Evolutionary conservation across 2,329 filamentous ascomycete genomes (phyloP).

Genomic region (Aspergillus novoparasiticus): DNA sequence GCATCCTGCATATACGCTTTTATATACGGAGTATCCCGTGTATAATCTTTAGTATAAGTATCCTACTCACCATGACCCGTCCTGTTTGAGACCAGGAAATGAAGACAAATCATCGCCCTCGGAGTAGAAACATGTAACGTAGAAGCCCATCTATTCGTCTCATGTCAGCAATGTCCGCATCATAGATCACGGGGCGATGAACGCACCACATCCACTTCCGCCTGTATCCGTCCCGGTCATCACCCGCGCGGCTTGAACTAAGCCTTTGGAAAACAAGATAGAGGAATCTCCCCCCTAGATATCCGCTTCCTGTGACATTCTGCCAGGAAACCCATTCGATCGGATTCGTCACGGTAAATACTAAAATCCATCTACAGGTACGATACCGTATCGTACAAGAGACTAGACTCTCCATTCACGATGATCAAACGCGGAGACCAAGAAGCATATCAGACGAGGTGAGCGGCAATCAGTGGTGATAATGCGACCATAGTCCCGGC

Average conservation of each 20-base stretch:
- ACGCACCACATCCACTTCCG: background rate
- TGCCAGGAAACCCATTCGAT: background rate
- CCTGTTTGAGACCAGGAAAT: too few relatives aligned
- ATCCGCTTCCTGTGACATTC: background rate
- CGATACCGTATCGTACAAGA: background rate
- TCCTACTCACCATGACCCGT: too few relatives aligned
- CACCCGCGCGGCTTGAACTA: background rate
- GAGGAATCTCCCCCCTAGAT: background rate
- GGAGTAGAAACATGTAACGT: background rate
- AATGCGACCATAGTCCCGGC: background rate
- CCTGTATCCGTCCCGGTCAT: background rate
- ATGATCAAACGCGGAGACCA: background rate
- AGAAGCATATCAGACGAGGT: background rate
- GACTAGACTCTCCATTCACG: background rate
- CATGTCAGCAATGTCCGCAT: background rate
- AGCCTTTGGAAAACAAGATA: background rate
- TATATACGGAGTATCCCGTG: too few relatives aligned
- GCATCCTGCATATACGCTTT: background rate
- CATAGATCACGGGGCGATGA: background rate
- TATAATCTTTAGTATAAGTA: too few relatives aligned
- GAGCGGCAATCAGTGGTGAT: background rate
- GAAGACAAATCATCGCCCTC: background rate
- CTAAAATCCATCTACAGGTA: background rate
- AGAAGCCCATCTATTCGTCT: background rate
- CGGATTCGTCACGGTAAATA: background rate